These are phyloP conservation scores for Mrakia hoshinonis DNA, from an alignment of 768 basidiomycete species.

Conservation along the genomic window DNA sequence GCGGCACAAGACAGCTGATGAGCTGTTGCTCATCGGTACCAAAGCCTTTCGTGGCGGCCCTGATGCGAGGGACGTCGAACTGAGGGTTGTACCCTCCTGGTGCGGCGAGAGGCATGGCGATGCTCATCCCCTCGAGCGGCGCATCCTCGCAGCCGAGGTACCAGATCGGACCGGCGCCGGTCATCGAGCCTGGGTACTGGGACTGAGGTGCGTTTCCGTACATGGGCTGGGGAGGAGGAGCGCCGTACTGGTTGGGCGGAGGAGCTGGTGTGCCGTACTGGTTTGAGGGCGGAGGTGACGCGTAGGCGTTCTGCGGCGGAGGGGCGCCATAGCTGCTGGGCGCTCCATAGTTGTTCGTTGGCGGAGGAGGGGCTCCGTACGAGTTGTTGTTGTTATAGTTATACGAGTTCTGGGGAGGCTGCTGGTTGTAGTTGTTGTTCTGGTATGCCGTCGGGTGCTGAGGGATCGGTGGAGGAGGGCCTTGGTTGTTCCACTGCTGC, in stretches of 20 bases:
- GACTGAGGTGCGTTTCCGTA: background rate
- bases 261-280: conserved; percentile 21
- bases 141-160: conserved; percentile 1
- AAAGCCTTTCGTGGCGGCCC: conserved; percentile 44
- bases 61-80: conserved; percentile 40
- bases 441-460: background rate
- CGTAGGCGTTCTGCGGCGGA: conserved; percentile 6
- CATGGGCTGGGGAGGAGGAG: conserved; percentile 11
- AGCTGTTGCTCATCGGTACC: conserved; percentile 39
- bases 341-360: background rate
- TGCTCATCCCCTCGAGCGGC: conserved; percentile 23
- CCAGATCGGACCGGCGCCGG: background rate
- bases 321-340: background rate
- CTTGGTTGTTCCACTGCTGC: background rate
- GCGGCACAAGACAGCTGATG: conserved; percentile 37
- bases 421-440: background rate
- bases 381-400: background rate
- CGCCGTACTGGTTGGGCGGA: conserved; percentile 5
- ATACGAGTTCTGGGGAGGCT: background rate
- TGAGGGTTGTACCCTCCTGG: conserved; percentile 36
- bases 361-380: background rate
- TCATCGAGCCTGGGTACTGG: background rate
- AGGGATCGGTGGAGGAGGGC: background rate
- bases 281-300: background rate
- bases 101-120: conserved; percentile 12